Evolutionary conservation across 208 protist genomes (phyloP).

Genomic region (Trypanosoma melophagium): DNA sequence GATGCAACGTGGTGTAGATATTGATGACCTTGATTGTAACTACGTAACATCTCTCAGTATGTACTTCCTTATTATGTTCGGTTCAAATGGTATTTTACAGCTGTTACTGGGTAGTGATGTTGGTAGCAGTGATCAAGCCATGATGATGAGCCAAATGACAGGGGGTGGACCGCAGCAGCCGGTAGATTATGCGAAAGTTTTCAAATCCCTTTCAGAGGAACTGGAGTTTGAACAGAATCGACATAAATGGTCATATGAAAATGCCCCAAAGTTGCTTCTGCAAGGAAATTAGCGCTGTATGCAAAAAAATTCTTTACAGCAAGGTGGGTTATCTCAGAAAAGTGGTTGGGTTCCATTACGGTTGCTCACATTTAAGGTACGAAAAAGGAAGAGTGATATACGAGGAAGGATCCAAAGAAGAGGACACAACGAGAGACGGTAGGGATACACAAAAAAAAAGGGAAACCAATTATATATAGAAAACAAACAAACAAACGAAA

Average conservation of each 20-base stretch:
- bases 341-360: neutral
- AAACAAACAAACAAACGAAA: neutral
- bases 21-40: constrained; percentile 91
- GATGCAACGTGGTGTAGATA: constrained; percentile 95
- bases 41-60: constrained; percentile 95
- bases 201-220: constrained; percentile 72
- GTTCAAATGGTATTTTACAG: constrained; percentile 91
- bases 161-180: constrained; percentile 48
- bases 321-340: neutral
- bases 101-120: constrained; percentile 89
- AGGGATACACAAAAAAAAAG: neutral
- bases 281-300: constrained; percentile 26
- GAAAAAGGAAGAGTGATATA: too few relatives aligned
- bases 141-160: constrained; percentile 63
- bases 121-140: constrained; percentile 35
- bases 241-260: constrained; percentile 70
- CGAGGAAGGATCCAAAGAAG: too few relatives aligned
- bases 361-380: neutral
- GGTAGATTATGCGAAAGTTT: constrained; percentile 80
- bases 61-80: constrained; percentile 96
- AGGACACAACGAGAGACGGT: neutral
- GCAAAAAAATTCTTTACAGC: neutral
- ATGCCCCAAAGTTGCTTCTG: constrained; percentile 64
- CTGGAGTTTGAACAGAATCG: constrained; percentile 67
- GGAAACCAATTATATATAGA: neutral